phyloP scores from a whole-genome alignment of 2,329 filamentous ascomycete species.

The Hymenoscyphus fraxineus region DNA sequence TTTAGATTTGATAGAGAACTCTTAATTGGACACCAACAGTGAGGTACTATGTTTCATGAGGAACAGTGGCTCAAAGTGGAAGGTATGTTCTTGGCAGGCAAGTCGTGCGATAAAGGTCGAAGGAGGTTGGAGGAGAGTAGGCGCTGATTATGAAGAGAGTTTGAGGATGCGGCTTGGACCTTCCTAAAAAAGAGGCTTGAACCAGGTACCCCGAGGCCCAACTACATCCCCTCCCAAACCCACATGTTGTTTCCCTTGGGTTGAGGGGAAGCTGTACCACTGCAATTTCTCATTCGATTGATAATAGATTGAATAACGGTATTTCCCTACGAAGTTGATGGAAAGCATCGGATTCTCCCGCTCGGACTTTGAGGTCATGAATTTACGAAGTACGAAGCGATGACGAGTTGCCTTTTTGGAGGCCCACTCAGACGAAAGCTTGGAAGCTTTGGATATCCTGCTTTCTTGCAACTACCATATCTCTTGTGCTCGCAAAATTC shows the following conservation, averaged over 20 bases:
- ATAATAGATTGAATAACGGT: neutral
- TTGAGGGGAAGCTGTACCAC: neutral
- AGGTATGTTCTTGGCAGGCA: neutral
- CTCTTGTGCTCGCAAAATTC: neutral
- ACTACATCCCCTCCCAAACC: neutral
- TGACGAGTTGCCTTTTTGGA: constrained; percentile 1
- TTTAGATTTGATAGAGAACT: neutral
- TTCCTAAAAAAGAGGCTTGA: neutral
- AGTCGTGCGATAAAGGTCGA: neutral
- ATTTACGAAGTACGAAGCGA: no score
- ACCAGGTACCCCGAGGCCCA: neutral
- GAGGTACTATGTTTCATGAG: neutral
- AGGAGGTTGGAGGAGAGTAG: neutral
- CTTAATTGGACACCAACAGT: neutral
- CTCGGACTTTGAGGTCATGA: neutral
- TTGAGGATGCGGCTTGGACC: neutral
- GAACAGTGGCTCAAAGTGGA: neutral
- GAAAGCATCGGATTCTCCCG: neutral
- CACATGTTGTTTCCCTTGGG: neutral
- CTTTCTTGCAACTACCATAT: neutral
- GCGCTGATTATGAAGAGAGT: neutral
- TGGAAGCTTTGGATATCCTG: neutral
- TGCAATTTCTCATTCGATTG: neutral
- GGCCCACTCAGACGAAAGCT: neutral
- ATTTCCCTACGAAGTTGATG: neutral